Base-by-base conservation (phyloP, 1,284 basidiomycete genomes). In the Cronartium quercuum region DNA sequence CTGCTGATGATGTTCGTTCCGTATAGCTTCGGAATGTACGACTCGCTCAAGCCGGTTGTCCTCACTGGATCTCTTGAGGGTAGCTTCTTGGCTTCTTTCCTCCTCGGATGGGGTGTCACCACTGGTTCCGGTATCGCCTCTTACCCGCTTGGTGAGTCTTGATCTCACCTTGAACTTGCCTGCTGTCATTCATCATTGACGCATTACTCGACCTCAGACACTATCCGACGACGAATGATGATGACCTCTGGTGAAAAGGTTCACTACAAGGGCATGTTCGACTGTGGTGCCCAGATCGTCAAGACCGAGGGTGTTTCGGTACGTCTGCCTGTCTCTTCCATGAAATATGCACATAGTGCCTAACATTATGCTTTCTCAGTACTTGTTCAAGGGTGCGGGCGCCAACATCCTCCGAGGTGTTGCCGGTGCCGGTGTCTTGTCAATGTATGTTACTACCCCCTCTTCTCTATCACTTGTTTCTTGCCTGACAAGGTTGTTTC, bases 331-430 rank as follows among this genome's bases (percentile, higher is more conserved):
- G 37, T 44, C 76, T 89, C 91, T 85, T 70, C 76, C 24, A 76
- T 76, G 2, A 51, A 58, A 42, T n/a, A 29, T 21, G 4, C 12
- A 34, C n/a, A 57, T 34, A 35, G 55, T 58, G 13, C 51, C 55
- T 57, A 12, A 57, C 44, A 42, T 66, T 42, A 60, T 40, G 37
- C 51, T 15, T 37, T 6, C 24, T 40, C 55, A 74, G 67, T 62
- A 57, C 65, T 57, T 62, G 34, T 81, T 81, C 80, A 81, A 82
- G 80, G 80, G 80, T 79, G 92, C 93, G 81, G 93, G 91, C 87
- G 93, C 93, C 83, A 95, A 96, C 87, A 94, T 95, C 80, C 91
- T 96, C 81, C 93, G 93, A 90, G 92, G 94, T 88, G 91, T 95
- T 82, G 94, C 93, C 81, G 94, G 93, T 86, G 93, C 94, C 84